phyloP scores from a whole-genome alignment of 192 early-diverging fungal species.

The Dissophora ornata region DNA sequence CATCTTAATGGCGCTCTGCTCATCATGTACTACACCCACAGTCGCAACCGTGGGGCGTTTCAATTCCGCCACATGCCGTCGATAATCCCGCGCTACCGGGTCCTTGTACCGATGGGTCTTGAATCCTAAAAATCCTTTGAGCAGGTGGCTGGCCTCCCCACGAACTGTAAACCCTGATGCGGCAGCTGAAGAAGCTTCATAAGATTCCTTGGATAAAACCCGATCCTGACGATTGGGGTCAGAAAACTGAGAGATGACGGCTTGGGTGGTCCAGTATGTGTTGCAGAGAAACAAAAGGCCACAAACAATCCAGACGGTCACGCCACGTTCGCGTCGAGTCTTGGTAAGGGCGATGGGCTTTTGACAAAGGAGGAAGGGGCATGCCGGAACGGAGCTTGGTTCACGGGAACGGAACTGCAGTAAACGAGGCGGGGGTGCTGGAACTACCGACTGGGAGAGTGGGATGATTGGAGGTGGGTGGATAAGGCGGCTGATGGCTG shows the following conservation, averaged over 20 bases:
- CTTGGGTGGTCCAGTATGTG: constrained; percentile 49
- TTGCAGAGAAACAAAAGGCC: constrained; percentile 49
- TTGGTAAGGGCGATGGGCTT: constrained; percentile 40
- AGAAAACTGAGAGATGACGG: constrained; percentile 26
- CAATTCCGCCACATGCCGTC: constrained; percentile 11
- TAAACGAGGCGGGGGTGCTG: constrained; percentile 42
- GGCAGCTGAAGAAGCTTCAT: not conserved
- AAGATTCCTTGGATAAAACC: constrained; percentile 1
- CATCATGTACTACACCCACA: constrained; percentile 41
- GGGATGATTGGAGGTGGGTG: constrained; percentile 3
- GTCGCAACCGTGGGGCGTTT: constrained; percentile 36
- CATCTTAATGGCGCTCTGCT: constrained; percentile 17
- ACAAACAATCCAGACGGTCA: constrained; percentile 45
- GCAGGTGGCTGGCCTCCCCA: constrained; percentile 25
- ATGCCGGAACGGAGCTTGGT: constrained; percentile 35
- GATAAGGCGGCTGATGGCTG: not conserved
- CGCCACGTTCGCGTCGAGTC: constrained; percentile 44
- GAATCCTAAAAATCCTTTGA: constrained; percentile 46
- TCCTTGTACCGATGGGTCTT: constrained; percentile 44
- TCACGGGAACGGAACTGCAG: constrained; percentile 40
- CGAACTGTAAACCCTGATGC: constrained; percentile 16
- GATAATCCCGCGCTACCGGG: constrained; percentile 5
- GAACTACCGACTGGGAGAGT: constrained; percentile 21
- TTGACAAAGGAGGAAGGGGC: constrained; percentile 40
- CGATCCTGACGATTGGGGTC: constrained; percentile 3